Base-by-base conservation (phyloP, 371 early-diverging fungal species). In the Saksenaea oblongispora region DNA sequence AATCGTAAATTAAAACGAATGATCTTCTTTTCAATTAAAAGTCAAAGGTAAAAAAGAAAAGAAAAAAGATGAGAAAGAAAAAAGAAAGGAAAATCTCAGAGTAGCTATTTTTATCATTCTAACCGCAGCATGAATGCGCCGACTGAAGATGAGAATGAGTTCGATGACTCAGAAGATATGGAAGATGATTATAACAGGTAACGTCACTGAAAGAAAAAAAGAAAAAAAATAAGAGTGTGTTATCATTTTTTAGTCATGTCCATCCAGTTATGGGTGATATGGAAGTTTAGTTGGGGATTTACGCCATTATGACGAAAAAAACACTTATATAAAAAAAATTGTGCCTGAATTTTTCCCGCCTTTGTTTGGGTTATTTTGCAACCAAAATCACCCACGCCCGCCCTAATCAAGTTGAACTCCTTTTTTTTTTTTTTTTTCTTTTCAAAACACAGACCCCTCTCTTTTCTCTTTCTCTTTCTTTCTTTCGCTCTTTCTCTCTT, bases 1-100 rank as follows among this genome's bases (percentile, higher is more conserved):
- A 95, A 96, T 78, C 85, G 89, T 59, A 87, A 89, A 61, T 75
- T 91, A 62, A 94, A 93, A 73, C 80, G 94, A 59, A 89, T 96
- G 51, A 79, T 95, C 11, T 94, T 92, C 69, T 92, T 96, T 70
- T 90, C 93, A 2, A 87, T 86, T 36, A 85, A 91, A 39, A 90
- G 92, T 37, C 86, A 93, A 63, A 93, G 93, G 90, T 91, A 86
- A 61, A 28, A 14, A 17, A 47, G 15, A 1, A 2, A 22, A 15
- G 14, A 5, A 14, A 26, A 22, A 18, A 22, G 18, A 1, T 8
- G 11, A 47, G 47, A 47, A 17, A 22, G 51, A 47, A 22, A 47
- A 22, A 17, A 47, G 24, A 18, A 22, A 22, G 31, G n/a, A n/a
- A 31, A 31, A 31, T 31, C 22, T 47, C 10, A 22, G 51, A 26